Conservation (phyloP, 108 stramenopile species). For the Pelagomonas calceolata region DNA sequence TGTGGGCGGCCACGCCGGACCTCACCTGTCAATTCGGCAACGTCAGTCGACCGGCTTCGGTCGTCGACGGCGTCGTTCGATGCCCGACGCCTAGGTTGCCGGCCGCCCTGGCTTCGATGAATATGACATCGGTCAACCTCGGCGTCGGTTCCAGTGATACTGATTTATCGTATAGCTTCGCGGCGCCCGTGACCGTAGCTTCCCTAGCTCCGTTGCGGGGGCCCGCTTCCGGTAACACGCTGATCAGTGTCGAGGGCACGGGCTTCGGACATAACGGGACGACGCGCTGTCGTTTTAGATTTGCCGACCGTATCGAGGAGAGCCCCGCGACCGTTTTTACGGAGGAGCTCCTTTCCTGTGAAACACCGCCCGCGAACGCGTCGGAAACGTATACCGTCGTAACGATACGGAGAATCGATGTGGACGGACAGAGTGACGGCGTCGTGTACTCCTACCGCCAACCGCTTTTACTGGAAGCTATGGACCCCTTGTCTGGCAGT, state of each 20-base stretch:
- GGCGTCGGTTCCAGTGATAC: no score
- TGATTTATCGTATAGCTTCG: background rate
- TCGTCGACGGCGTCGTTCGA: background rate
- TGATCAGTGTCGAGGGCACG: slow-evolving; percentile 1
- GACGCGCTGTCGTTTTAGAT: background rate
- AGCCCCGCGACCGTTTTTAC: no score
- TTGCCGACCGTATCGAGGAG: no score
- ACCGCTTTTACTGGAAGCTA: background rate
- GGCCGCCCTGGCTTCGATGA: background rate
- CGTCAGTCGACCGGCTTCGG: background rate
- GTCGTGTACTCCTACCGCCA: no score
- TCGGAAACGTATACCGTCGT: no score
- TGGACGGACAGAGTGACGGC: no score
- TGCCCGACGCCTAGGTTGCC: background rate
- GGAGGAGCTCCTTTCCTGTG: no score
- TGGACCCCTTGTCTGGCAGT: background rate
- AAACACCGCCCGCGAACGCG: no score
- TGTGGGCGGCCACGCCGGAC: background rate
- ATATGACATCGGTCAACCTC: no score
- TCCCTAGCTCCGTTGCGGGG: slow-evolving; percentile 4
- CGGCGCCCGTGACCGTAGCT: background rate
- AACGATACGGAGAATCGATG: no score
- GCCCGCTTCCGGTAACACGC: background rate
- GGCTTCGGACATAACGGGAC: background rate
- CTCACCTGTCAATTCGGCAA: background rate